Percentiles rank a stretch among this genome's conserved stretches.
phyloP scores from a whole-genome alignment of 371 early-diverging fungal genomes.

The Blakeslea trispora region DNA sequence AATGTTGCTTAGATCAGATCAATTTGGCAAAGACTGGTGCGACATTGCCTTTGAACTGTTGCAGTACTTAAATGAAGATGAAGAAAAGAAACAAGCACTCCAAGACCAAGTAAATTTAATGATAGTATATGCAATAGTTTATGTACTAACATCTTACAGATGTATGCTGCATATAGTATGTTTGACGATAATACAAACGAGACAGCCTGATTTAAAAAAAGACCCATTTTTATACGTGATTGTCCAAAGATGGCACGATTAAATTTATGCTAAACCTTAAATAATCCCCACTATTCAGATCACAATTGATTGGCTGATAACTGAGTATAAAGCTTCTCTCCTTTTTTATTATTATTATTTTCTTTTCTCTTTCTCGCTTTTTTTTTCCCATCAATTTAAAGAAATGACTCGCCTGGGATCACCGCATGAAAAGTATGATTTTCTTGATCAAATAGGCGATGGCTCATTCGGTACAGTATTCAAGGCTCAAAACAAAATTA shows the following conservation, averaged over 20 bases:
- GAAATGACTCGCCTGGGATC: conserved; percentile 42
- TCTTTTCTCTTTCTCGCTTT: conserved; percentile 8
- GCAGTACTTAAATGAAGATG: not conserved
- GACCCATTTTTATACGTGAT: conserved; percentile 1
- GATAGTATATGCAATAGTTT: too few species aligned
- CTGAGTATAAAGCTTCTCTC: conserved; percentile 1
- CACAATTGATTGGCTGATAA: too few species aligned
- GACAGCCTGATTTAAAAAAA: not conserved
- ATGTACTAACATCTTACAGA: conserved; percentile 1
- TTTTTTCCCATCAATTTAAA: conserved; percentile 7
- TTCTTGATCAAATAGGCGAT: conserved; percentile 83
- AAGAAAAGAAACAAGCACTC: conserved; percentile 4
- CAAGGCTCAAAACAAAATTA: conserved; percentile 69
- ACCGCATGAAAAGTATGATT: conserved; percentile 65
- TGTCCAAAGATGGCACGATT: too few species aligned
- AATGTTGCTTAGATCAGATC: conserved; percentile 2
- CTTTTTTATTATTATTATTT: conserved; percentile 12
- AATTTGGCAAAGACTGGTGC: conserved; percentile 12
- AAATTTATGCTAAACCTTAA: too few species aligned
- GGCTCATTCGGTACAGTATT: conserved; percentile 95
- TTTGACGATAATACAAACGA: not conserved
- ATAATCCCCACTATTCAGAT: too few species aligned
- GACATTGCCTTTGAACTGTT: conserved; percentile 13
- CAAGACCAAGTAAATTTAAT: conserved; percentile 17
- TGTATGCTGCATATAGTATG: conserved; percentile 6